Percentiles rank a stretch among this genome's conserved stretches.
Conservation (phyloP, 805 yeast genomes). For the Clavispora phyllophila region DNA sequence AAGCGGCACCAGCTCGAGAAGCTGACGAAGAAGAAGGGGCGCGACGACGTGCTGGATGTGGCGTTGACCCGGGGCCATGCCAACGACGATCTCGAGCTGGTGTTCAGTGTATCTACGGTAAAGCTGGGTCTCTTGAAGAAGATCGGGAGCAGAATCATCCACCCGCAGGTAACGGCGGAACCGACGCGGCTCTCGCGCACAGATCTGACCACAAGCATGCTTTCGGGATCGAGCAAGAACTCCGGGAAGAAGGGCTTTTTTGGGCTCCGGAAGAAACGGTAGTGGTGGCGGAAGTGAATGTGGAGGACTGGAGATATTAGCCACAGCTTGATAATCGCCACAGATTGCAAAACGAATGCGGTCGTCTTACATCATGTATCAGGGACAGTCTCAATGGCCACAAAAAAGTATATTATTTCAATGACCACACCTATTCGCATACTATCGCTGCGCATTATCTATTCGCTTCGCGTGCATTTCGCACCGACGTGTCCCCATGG, state of each 20-base stretch:
- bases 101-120: not conserved
- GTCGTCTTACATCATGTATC: too few species aligned
- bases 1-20: slow-evolving; percentile 8
- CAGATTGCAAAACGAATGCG: too few species aligned
- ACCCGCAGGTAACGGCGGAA: not conserved
- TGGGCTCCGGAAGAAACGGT: slow-evolving; percentile 1
- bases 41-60: not conserved
- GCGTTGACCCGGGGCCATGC: not conserved
- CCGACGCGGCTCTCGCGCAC: not conserved
- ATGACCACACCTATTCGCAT: too few species aligned
- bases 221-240: not conserved
- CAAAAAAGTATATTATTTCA: too few species aligned
- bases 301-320: too few species aligned
- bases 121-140: slow-evolving; percentile 1
- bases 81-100: not conserved
- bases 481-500: too few species aligned
- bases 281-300: too few species aligned
- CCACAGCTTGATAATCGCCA: too few species aligned
- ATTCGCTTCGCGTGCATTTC: too few species aligned
- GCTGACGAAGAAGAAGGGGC: slow-evolving; percentile 9
- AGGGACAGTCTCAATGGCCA: too few species aligned
- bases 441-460: too few species aligned
- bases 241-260: slow-evolving; percentile 1
- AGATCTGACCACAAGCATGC: slow-evolving; percentile 1
- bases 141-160: not conserved